Percentiles rank a stretch among this genome's conserved stretches.
Conservation (phyloP, 192 early-diverging fungal species). For the Geranomyces variabilis region DNA sequence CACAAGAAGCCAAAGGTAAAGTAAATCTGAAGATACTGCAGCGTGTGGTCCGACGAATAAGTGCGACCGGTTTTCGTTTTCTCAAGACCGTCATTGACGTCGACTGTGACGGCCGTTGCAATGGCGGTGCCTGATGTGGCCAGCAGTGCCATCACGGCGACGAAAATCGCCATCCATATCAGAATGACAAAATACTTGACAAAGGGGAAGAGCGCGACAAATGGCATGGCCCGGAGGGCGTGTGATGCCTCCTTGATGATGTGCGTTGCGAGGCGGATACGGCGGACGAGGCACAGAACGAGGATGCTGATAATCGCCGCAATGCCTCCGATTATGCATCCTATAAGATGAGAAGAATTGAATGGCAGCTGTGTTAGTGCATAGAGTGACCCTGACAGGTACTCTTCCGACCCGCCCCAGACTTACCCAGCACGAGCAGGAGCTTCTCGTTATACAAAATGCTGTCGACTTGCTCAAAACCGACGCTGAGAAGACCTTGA, state of each 20-base stretch:
- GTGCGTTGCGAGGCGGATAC: conserved; percentile 55
- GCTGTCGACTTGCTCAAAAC: conserved; percentile 10
- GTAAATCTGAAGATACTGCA: conserved; percentile 49
- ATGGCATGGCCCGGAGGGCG: conserved; percentile 51
- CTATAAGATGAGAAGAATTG: neutral
- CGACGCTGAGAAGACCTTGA: conserved; percentile 13
- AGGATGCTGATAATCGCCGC: conserved; percentile 46
- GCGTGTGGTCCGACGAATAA: neutral
- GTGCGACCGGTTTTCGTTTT: neutral
- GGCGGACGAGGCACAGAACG: conserved; percentile 48
- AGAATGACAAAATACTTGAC: conserved; percentile 30
- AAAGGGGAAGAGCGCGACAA: conserved; percentile 43
- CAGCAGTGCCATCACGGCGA: conserved; percentile 29
- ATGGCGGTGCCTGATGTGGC: conserved; percentile 27
- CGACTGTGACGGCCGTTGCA: conserved; percentile 12
- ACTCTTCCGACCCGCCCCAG: too few species aligned
- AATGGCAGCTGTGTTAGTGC: too few species aligned
- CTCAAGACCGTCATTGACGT: conserved; percentile 19
- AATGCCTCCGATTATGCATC: conserved; percentile 35
- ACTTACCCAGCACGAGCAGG: conserved; percentile 31
- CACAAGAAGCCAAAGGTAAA: conserved; percentile 65
- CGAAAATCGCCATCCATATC: conserved; percentile 24
- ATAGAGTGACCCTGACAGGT: too few species aligned
- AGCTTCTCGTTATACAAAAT: conserved; percentile 31
- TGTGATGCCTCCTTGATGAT: conserved; percentile 54